A percentile compares a stretch with the other conserved stretches of the same genome.
Evolutionary conservation across 176 grass and related monocot genomes (phyloP).

Genomic region (Microstegium vimineum): DNA sequence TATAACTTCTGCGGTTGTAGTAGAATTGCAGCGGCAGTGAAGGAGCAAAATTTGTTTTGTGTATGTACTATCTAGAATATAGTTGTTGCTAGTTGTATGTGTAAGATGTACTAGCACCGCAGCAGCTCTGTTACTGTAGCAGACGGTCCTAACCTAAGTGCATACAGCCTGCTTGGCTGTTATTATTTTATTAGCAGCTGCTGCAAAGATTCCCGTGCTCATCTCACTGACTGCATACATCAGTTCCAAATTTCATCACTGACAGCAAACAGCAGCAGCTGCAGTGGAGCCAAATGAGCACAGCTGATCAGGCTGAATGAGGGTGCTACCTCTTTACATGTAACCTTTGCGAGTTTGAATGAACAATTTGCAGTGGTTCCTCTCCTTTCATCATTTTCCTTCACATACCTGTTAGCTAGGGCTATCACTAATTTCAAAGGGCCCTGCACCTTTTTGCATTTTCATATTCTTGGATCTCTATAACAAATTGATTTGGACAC

Average conservation of each 20-base stretch:
- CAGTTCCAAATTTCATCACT: not conserved
- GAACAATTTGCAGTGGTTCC: not conserved
- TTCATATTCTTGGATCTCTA: not conserved
- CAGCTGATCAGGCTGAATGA: not conserved
- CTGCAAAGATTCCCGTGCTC: not conserved
- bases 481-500: constrained; percentile 10
- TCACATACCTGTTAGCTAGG: not conserved
- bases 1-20: not conserved
- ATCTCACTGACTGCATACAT: not conserved
- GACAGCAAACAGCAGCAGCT: not conserved
- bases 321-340: not conserved
- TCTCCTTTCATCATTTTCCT: not conserved
- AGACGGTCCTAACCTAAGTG: not conserved
- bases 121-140: not conserved
- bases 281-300: not conserved
- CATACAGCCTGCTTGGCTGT: not conserved
- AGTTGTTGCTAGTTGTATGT: not conserved
- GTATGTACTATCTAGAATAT: not conserved
- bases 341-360: not conserved
- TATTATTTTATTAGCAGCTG: not conserved
- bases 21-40: not conserved
- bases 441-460: not conserved
- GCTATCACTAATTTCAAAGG: not conserved
- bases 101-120: not conserved
- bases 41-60: not conserved